phyloP scores from a whole-genome alignment of 148 eudicot genomes.

The Gaultheria prostrata region DNA sequence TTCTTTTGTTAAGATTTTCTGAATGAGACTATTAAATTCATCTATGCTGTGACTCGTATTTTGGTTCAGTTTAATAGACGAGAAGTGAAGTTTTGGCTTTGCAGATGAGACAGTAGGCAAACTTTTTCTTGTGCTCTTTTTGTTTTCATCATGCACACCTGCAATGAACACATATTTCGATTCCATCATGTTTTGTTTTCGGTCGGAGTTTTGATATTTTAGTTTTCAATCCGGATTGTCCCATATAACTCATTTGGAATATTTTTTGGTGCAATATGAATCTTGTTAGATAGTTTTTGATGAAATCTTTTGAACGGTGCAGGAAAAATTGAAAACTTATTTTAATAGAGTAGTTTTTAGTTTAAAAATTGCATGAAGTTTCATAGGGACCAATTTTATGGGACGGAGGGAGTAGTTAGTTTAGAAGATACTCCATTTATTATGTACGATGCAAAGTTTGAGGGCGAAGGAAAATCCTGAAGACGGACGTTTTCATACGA shows the following conservation, averaged over 20 bases:
- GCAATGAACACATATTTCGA: not conserved
- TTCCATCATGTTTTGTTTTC: not conserved
- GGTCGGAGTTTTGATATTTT: not conserved
- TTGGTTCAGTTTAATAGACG: constrained; percentile 7
- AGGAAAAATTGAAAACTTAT: too few relatives aligned
- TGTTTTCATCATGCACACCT: not conserved
- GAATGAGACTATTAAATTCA: not conserved
- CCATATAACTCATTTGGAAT: not conserved
- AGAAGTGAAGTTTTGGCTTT: constrained; percentile 2
- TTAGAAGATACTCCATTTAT: too few relatives aligned
- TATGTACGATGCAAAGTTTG: not conserved
- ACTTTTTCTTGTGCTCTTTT: not conserved
- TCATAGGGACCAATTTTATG: too few relatives aligned
- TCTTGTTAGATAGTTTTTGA: too few relatives aligned
- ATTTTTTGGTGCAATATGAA: too few relatives aligned
- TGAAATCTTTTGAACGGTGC: too few relatives aligned
- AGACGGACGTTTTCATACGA: not conserved
- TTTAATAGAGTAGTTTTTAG: too few relatives aligned
- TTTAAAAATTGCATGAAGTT: too few relatives aligned
- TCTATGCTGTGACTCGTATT: constrained; percentile 6
- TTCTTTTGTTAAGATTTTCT: not conserved
- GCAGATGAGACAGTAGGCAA: not conserved
- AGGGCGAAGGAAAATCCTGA: not conserved
- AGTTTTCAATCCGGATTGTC: not conserved
- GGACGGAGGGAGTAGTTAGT: too few relatives aligned